phyloP scores from a whole-genome alignment of 2,329 filamentous ascomycete genomes.

The Colletotrichum sp. region DNA sequence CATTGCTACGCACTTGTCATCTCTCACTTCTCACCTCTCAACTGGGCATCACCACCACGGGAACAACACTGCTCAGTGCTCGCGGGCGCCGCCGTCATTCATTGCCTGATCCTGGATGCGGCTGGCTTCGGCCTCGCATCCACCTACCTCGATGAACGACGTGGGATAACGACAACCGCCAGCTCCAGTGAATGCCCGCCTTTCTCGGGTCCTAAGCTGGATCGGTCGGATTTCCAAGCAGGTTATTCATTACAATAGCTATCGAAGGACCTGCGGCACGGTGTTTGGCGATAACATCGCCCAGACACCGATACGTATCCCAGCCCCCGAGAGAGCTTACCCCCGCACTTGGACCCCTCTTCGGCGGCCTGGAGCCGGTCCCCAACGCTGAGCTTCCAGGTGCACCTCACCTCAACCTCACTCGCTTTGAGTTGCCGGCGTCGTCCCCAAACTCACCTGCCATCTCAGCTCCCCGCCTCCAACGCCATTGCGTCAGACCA shows the following conservation, averaged over 20 bases:
- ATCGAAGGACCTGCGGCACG: neutral
- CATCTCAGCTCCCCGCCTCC: neutral
- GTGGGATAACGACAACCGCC: neutral
- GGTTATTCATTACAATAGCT: neutral
- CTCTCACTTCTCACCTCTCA: conserved; percentile 1
- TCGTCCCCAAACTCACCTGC: neutral
- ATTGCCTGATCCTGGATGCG: conserved; percentile 8
- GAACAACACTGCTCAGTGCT: neutral
- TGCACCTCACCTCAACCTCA: neutral
- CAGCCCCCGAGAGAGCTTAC: neutral
- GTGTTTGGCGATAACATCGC: neutral
- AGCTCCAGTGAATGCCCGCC: neutral
- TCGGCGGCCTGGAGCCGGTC: neutral
- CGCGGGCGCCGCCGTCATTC: neutral
- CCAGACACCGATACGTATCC: neutral
- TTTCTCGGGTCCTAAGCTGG: neutral
- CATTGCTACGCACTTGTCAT: neutral
- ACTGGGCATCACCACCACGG: neutral
- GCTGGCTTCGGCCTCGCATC: conserved; percentile 15
- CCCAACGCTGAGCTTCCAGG: neutral
- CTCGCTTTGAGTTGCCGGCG: neutral
- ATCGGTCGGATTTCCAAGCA: neutral
- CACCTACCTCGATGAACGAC: neutral
- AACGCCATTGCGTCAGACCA: conserved; percentile 14
- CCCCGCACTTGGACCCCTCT: neutral